Conservation (phyloP, 495 filamentous ascomycete species). For the Annulohypoxylon bovei region DNA sequence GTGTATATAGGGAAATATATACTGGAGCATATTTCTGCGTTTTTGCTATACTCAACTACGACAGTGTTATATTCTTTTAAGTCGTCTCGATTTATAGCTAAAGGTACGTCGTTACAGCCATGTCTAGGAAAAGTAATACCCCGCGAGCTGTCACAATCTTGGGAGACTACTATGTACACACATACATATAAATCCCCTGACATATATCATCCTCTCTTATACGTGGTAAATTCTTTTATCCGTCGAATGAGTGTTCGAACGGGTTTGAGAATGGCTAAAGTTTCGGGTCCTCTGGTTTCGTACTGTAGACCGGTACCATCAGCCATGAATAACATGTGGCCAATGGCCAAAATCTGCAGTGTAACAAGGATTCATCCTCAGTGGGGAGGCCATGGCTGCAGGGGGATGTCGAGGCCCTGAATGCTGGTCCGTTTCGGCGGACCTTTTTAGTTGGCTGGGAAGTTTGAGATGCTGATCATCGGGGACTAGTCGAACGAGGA, state of each 20-base stretch:
- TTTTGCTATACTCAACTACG: not conserved
- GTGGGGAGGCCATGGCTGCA: slow-evolving; percentile 30
- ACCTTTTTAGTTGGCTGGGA: slow-evolving; percentile 19
- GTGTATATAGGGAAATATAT: not conserved
- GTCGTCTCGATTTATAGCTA: slow-evolving; percentile 5
- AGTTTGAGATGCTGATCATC: slow-evolving; percentile 39
- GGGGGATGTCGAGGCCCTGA: slow-evolving; percentile 23
- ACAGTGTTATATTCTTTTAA: slow-evolving; percentile 8
- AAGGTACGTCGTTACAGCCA: slow-evolving; percentile 21
- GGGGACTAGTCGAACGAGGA: slow-evolving; percentile 20
- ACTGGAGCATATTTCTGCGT: not conserved
- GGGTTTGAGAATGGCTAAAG: slow-evolving; percentile 24
- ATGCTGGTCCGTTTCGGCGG: slow-evolving; percentile 37
- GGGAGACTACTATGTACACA: slow-evolving; percentile 13
- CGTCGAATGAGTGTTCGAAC: slow-evolving; percentile 32
- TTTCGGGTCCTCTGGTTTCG: slow-evolving; percentile 32
- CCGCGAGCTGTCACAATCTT: slow-evolving; percentile 8
- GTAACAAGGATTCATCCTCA: slow-evolving; percentile 46
- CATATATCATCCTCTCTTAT: slow-evolving; percentile 35
- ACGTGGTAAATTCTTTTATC: slow-evolving; percentile 26
- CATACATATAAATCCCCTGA: not conserved
- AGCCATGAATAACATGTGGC: slow-evolving; percentile 27
- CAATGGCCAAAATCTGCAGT: slow-evolving; percentile 37
- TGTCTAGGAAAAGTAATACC: not conserved
- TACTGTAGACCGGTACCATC: slow-evolving; percentile 2